phyloP scores from a whole-genome alignment of 257 asterid species.

The Lavandula angustifolia region DNA sequence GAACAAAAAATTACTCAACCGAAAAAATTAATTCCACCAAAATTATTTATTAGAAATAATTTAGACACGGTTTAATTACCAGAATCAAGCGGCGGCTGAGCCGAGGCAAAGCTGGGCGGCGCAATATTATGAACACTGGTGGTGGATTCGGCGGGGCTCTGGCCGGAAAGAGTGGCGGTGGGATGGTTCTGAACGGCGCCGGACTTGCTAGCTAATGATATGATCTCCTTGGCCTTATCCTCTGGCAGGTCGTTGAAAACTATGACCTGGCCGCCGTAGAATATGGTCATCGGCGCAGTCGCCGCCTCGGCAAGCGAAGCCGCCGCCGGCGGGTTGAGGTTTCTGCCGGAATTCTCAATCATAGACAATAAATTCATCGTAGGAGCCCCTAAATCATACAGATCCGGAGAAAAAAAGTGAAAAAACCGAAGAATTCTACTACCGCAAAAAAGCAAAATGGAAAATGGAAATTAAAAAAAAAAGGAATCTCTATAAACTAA shows the following conservation, averaged over 20 bases:
- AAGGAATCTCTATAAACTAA: slow-evolving; percentile 17
- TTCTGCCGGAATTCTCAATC: slow-evolving; percentile 36
- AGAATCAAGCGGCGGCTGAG: slow-evolving; percentile 33
- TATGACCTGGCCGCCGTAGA: slow-evolving; percentile 49
- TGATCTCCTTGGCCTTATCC: slow-evolving; percentile 49
- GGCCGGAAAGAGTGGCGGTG: slow-evolving; percentile 33
- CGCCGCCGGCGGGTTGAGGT: not conserved
- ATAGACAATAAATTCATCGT: slow-evolving; percentile 36
- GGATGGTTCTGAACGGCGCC: no score
- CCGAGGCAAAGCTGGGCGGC: not conserved
- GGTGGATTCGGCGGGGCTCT: slow-evolving; percentile 42
- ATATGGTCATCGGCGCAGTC: slow-evolving; percentile 46
- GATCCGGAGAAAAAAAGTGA: not conserved
- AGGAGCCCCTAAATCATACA: not conserved
- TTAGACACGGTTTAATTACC: slow-evolving; percentile 22
- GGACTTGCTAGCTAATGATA: slow-evolving; percentile 35
- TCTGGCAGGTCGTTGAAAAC: slow-evolving; percentile 45
- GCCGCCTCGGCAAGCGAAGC: slow-evolving; percentile 19
- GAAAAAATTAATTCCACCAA: not conserved
- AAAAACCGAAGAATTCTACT: no score
- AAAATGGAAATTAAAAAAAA: not conserved
- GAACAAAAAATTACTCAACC: no score
- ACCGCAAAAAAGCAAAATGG: no score
- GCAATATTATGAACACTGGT: not conserved
- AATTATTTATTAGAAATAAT: not conserved